Base-by-base conservation (phyloP, 1,284 basidiomycete species). In the Fomitopsis schrenkii region DNA sequence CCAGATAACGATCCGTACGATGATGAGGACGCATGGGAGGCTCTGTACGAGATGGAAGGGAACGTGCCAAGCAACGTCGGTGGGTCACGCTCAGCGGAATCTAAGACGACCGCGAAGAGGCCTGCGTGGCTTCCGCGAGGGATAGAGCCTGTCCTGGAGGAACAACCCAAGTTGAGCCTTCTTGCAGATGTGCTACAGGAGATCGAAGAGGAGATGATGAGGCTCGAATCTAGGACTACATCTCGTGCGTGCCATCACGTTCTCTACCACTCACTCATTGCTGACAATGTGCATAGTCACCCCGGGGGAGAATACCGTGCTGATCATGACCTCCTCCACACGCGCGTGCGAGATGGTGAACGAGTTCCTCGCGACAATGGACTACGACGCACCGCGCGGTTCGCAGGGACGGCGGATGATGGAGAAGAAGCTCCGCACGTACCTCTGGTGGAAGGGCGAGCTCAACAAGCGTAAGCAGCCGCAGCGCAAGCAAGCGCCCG, bases 161-260 rank as follows among this genome's bases (percentile, higher is more conserved):
- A 98, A 72, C 83, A 93, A 44, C 97, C 97, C 0, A 99, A 99
- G 72, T 99, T 97, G 97, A 83, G 83, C 57, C 75, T 98, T 3
- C 77, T 99, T 3, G 85, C 88, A 0, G 93, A 95, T 14, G 84
- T 97, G 0, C 73, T 99, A 55, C 84, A 94, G 64, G 97, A 99
- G 77, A 91, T 96, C 5, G 97, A 99, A 74, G 88, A 90, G 63
- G 93, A 95, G 67, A 92, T 95, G 57, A 78, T 91, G 61, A 76
- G 83, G 59, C 80, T 84, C 67, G 84, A 85, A 65, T 79, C 78
- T 52, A 74, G 64, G 35, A 58, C 74, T 66, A 76, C 64, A 70
- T 66, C 64, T 35, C 65, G 67, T 73, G 57, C 46, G 72, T 60
- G 8, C 33, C 14, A 7, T 8, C 5, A 9, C n/a, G 19, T 5